phyloP scores from a whole-genome alignment of 148 eudicot species.

The Chenopodium berlandieri region DNA sequence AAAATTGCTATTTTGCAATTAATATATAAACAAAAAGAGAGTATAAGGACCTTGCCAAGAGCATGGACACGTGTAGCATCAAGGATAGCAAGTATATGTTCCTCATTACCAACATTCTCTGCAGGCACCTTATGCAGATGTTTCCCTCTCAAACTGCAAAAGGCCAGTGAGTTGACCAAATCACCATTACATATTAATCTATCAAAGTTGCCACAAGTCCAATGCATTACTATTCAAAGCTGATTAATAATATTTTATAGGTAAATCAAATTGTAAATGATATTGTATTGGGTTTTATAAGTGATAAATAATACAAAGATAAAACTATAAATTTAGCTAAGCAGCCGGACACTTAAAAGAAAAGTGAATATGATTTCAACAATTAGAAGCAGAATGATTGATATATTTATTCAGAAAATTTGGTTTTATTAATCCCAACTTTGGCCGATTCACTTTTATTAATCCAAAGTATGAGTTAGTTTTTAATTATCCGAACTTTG shows the following conservation, averaged over 20 bases:
- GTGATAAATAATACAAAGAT: no score
- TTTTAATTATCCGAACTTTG: no score
- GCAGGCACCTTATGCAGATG: slow-evolving; percentile 71
- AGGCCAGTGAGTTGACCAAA: slow-evolving; percentile 4
- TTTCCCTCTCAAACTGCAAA: slow-evolving; percentile 78
- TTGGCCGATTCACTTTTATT: no score
- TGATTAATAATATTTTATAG: not conserved
- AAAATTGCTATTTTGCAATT: not conserved
- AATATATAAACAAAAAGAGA: not conserved
- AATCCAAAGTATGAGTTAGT: no score
- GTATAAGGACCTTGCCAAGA: slow-evolving; percentile 42
- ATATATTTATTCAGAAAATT: no score
- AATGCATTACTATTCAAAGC: not conserved
- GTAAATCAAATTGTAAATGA: not conserved
- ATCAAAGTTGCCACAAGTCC: not conserved
- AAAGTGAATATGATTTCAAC: no score
- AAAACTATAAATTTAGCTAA: no score
- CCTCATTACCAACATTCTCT: slow-evolving; percentile 60
- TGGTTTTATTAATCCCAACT: no score
- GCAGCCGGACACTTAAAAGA: no score
- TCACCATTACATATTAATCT: not conserved
- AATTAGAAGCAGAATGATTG: no score
- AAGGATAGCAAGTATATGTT: slow-evolving; percentile 66
- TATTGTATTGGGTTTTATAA: not conserved
- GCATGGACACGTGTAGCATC: slow-evolving; percentile 48